phyloP scores from a whole-genome alignment of 345 rosid species.

The Hibiscus trionum region DNA sequence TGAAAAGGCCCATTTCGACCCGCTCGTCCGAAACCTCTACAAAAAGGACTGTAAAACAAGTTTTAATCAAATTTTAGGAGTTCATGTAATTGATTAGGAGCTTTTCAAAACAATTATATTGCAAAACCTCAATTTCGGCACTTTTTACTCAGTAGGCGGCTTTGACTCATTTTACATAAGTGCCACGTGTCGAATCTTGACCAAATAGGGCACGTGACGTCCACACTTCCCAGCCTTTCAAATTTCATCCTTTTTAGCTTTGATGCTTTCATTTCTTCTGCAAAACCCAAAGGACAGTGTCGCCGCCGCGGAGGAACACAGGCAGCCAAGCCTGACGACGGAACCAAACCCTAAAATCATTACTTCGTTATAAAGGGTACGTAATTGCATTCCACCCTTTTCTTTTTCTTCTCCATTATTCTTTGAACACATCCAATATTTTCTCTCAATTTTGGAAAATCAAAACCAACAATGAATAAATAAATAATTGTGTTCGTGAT shows the following conservation, averaged over 20 bases:
- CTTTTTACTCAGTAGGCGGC: too few relatives aligned
- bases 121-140: too few relatives aligned
- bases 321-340: neutral
- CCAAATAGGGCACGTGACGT: neutral
- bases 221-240: conserved; percentile 3
- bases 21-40: too few relatives aligned
- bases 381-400: neutral
- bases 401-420: neutral
- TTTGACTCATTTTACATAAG: neutral
- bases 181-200: neutral
- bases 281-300: neutral
- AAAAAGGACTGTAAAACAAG: too few relatives aligned
- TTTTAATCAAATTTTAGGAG: too few relatives aligned
- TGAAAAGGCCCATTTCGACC: too few relatives aligned
- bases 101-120: too few relatives aligned
- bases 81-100: too few relatives aligned
- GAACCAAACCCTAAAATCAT: neutral
- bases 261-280: neutral
- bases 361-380: neutral
- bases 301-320: neutral
- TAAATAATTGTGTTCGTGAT: neutral
- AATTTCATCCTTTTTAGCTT: neutral
- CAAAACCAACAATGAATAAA: neutral
- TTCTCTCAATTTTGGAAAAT: neutral
- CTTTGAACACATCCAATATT: neutral